A percentile compares a stretch with the other conserved stretches of the same genome.
phyloP scores from a whole-genome alignment of 1,139 yeast species.

The Magnusiomyces starmeri region DNA sequence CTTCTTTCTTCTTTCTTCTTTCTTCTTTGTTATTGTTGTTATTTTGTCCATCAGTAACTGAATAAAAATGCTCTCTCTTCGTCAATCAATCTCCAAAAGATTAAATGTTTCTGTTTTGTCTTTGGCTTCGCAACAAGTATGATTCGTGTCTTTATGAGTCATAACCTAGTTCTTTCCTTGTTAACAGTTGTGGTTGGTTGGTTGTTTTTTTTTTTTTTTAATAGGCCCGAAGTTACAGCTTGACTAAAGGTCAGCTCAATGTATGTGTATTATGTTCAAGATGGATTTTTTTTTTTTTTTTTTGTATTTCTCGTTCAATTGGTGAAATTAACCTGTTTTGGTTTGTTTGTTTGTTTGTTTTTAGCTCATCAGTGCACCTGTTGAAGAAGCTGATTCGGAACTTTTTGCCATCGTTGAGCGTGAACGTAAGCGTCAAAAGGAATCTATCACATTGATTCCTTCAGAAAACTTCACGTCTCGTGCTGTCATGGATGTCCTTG shows the following conservation, averaged over 20 bases:
- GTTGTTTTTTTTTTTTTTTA: not conserved
- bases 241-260: constrained; percentile 2
- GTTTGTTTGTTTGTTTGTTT: not conserved
- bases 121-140: not conserved
- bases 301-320: not conserved
- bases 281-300: not conserved
- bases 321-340: not conserved
- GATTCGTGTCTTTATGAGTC: not conserved
- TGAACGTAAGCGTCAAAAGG: constrained; percentile 90
- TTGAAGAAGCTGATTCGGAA: constrained; percentile 33
- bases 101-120: not conserved
- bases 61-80: constrained; percentile 1
- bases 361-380: constrained; percentile 18
- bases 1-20: not conserved
- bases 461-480: constrained; percentile 96
- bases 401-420: constrained; percentile 59
- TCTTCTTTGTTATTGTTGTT: no score
- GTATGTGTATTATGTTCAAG: constrained; percentile 6
- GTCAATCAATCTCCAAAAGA: not conserved
- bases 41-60: no score
- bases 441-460: constrained; percentile 89
- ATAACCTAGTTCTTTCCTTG: not conserved
- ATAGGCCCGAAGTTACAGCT: constrained; percentile 3
- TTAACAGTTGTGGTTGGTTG: not conserved
- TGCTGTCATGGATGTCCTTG: constrained; percentile 92